These are phyloP conservation scores for Coelastrella sp. DNA, from an alignment of 139 green algal species.

Conservation along the genomic window DNA sequence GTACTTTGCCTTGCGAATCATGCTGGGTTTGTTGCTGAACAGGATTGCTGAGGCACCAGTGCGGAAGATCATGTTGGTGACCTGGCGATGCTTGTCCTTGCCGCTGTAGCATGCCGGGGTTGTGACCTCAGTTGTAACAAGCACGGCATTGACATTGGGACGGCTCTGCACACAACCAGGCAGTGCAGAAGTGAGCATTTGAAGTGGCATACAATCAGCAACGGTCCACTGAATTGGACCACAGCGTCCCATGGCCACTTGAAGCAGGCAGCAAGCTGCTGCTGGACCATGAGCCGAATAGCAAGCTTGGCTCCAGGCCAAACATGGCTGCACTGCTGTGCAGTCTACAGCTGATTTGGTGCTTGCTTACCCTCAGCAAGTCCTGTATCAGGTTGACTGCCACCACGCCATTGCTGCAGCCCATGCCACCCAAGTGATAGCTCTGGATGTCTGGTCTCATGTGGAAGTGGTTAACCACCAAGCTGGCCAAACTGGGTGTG, in stretches of 20 bases:
- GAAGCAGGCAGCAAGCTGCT: too few species aligned
- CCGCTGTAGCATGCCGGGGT: slow-evolving; percentile 72
- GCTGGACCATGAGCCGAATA: too few species aligned
- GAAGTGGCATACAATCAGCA: background rate
- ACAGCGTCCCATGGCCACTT: too few species aligned
- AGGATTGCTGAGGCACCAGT: slow-evolving; percentile 64
- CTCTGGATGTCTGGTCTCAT: slow-evolving; percentile 73
- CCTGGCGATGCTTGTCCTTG: slow-evolving; percentile 62
- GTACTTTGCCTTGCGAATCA: slow-evolving; percentile 40
- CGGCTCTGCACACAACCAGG: slow-evolving; percentile 53
- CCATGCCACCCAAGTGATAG: slow-evolving; percentile 81
- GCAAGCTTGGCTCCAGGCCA: too few species aligned
- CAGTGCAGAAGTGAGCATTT: background rate
- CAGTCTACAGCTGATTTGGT: background rate
- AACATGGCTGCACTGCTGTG: too few species aligned
- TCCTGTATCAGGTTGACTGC: slow-evolving; percentile 76
- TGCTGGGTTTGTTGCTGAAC: slow-evolving; percentile 61
- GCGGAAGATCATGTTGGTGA: slow-evolving; percentile 76
- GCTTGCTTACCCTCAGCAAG: slow-evolving; percentile 65
- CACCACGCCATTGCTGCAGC: slow-evolving; percentile 81
- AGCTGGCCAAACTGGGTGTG: slow-evolving; percentile 82
- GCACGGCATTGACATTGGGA: slow-evolving; percentile 65
- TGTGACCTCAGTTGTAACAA: slow-evolving; percentile 72
- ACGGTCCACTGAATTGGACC: background rate
- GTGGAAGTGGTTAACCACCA: slow-evolving; percentile 83